phyloP scores from a whole-genome alignment of 306 rosid genomes.

The Erythrophleum fordii region DNA sequence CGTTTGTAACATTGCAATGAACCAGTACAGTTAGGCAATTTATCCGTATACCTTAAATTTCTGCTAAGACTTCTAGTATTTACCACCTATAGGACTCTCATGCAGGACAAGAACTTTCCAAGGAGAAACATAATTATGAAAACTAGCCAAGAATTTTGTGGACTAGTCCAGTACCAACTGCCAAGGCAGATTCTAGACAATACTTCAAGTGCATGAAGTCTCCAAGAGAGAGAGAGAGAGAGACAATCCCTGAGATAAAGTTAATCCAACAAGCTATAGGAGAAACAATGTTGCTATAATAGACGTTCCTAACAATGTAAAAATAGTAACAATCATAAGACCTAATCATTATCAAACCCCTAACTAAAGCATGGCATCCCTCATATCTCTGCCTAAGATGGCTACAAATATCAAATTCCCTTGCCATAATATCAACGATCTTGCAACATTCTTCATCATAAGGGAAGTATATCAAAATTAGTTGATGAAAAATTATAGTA shows the following conservation, averaged over 20 bases:
- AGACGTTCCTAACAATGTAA: not conserved
- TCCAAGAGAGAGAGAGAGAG: no score
- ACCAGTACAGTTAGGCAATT: not conserved
- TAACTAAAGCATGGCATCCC: not conserved
- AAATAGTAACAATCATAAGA: not conserved
- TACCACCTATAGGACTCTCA: slow-evolving; percentile 16
- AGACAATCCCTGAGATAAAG: not conserved
- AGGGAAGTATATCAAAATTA: slow-evolving; percentile 4
- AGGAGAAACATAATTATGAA: not conserved
- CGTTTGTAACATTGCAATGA: slow-evolving; percentile 2
- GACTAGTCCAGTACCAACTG: not conserved
- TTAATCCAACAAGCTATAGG: not conserved
- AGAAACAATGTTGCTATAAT: not conserved
- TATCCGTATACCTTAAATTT: slow-evolving; percentile 10
- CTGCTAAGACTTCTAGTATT: slow-evolving; percentile 11
- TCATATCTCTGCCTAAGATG: not conserved
- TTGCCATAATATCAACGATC: not conserved
- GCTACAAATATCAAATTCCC: not conserved
- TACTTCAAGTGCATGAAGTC: not conserved
- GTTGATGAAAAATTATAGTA: slow-evolving; percentile 12
- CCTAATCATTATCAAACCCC: not conserved
- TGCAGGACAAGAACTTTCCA: slow-evolving; percentile 18
- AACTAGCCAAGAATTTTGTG: not conserved
- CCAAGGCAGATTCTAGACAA: not conserved
- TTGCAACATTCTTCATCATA: not conserved